Evolutionary conservation across 2,329 filamentous ascomycete species (phyloP).

Genomic region (Epichloe coenophiala): DNA sequence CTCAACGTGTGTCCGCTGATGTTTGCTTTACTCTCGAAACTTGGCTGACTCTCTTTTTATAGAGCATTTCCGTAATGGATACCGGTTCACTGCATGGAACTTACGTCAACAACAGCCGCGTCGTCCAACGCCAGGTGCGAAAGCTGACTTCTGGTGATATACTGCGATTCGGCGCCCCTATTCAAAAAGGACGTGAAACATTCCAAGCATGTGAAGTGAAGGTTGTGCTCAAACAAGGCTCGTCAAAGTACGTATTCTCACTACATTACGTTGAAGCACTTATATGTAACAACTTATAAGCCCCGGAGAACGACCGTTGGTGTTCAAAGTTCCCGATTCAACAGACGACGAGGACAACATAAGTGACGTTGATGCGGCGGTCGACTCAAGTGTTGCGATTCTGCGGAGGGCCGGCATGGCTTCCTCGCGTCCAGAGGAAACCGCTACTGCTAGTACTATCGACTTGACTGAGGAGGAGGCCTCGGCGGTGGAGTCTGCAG

Average conservation of each 20-base stretch:
- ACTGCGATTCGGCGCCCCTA: slow-evolving; percentile 22
- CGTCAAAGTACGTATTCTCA: slow-evolving; percentile 10
- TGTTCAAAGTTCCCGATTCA: slow-evolving; percentile 31
- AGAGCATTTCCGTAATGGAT: slow-evolving; percentile 34
- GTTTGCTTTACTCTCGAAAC: background rate
- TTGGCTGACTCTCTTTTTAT: slow-evolving; percentile 9
- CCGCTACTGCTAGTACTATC: slow-evolving; percentile 6
- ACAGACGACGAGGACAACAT: slow-evolving; percentile 18
- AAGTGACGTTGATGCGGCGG: slow-evolving; percentile 14
- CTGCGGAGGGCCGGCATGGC: slow-evolving; percentile 16
- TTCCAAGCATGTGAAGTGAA: slow-evolving; percentile 27
- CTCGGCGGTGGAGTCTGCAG: background rate
- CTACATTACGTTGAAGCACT: background rate
- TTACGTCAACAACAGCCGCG: slow-evolving; percentile 23
- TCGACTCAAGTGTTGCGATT: slow-evolving; percentile 14
- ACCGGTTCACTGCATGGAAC: slow-evolving; percentile 40
- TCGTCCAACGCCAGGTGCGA: slow-evolving; percentile 9
- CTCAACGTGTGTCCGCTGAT: slow-evolving; percentile 24
- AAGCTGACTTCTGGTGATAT: slow-evolving; percentile 16
- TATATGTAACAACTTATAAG: slow-evolving; percentile 8
- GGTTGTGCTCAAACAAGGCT: slow-evolving; percentile 18
- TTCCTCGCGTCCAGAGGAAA: slow-evolving; percentile 7
- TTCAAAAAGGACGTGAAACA: slow-evolving; percentile 19
- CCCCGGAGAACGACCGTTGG: slow-evolving; percentile 14
- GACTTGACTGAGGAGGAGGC: slow-evolving; percentile 10